Evolutionary conservation across 2,329 filamentous ascomycete genomes (phyloP), one percentile per base, ranked within the genome.

Genomic region (Talaromyces sp.): DNA sequence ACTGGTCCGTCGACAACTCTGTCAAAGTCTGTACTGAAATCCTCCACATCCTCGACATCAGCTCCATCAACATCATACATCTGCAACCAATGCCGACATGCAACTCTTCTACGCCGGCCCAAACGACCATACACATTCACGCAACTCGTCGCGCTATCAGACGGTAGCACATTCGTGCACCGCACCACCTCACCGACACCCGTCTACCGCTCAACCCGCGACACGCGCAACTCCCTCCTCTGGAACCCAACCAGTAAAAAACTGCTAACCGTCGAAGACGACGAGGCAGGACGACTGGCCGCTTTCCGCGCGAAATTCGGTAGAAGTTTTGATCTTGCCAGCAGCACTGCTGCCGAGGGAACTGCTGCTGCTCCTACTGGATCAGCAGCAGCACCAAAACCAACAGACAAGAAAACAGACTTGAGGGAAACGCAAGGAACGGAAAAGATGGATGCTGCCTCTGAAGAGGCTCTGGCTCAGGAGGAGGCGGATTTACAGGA

Each of bases 111-210:
- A 70, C 83, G 83, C 62, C 90, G 94, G 15, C 91, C 91, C n/a
- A 89, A 91, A 69, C 85, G 92, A 5, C 93, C 94, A 41, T 97
- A 97, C 81, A 90, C 88, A 65, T 97, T 97, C 81, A 97, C 93
- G n/a, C 94, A 99, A 77, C 84, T 99, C 61, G 81, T 99, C 65
- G 92, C 91, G 56, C 87, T 97, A 63, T 90, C 88, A 40, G 94
- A 99, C 79, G 94, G 94, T 66, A 89, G 85, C 68, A 89, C 92
- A 60, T 97, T 78, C 70, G 74, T 73, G 17, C 76, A 78, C 64
- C 78, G 78, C 64, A 80, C 78, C 41, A 79, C 77, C 48, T 80
- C 78, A 5, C 78, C 78, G 2, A 67, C 77, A 21, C 79, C 84
- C 7, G 77, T 87, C 60, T 85, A 86, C 74, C 78, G 79, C 63